phyloP scores from a whole-genome alignment of 495 filamentous ascomycete species.

The Hypomontagnella monticulosa region DNA sequence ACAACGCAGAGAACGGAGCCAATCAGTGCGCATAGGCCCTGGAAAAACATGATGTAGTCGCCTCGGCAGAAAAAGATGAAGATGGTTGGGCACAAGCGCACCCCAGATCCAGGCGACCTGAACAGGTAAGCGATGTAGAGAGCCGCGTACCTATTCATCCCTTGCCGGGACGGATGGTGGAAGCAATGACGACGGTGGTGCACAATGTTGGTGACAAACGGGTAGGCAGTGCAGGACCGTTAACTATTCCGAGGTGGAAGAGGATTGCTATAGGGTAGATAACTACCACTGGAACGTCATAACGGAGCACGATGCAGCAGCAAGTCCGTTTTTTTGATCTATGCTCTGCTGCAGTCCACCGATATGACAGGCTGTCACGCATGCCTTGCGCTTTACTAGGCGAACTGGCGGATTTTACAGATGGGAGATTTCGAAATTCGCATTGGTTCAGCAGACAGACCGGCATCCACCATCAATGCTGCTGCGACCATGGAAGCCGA shows the following conservation, averaged over 20 bases:
- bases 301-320: conserved; percentile 37
- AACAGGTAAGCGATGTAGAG: conserved; percentile 21
- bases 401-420: conserved; percentile 24
- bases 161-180: conserved; percentile 23
- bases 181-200: conserved; percentile 33
- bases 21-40: conserved; percentile 24
- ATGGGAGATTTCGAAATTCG: conserved; percentile 26
- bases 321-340: conserved; percentile 20
- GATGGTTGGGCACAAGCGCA: conserved; percentile 38
- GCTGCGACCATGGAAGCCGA: conserved; percentile 8
- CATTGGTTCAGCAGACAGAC: conserved; percentile 22
- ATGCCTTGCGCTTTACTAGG: conserved; percentile 7
- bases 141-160: conserved; percentile 27
- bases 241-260: conserved; percentile 29
- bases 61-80: conserved; percentile 15
- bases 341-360: conserved; percentile 17
- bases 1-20: conserved; percentile 35
- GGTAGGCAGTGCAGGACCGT: conserved; percentile 33
- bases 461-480: conserved; percentile 8
- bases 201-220: conserved; percentile 35
- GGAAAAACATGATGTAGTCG: conserved; percentile 19
- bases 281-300: conserved; percentile 35
- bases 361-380: conserved; percentile 25
- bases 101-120: conserved; percentile 33
- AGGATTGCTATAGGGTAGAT: conserved; percentile 25